Evolutionary conservation across 768 basidiomycete species (phyloP).

Genomic region (Kwoniella europaea): DNA sequence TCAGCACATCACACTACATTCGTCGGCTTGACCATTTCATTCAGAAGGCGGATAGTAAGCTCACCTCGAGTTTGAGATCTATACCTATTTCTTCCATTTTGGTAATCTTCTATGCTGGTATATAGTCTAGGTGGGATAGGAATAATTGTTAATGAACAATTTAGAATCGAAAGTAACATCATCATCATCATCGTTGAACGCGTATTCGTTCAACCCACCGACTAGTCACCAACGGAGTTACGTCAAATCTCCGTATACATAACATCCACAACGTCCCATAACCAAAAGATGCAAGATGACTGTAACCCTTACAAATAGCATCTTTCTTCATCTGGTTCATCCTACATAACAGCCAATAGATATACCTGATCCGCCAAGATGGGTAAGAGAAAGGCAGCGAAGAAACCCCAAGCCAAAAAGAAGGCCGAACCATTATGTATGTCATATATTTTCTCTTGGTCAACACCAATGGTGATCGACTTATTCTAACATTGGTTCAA

Average conservation of each 20-base stretch:
- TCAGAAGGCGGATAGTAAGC: background rate
- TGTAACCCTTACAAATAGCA: background rate
- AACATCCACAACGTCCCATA: background rate
- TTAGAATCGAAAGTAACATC: background rate
- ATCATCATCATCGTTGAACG: background rate
- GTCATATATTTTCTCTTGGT: background rate
- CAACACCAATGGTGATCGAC: background rate
- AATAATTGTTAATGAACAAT: background rate
- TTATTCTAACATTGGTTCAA: background rate
- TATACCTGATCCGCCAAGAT: slow-evolving; percentile 22
- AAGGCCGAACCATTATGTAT: slow-evolving; percentile 29
- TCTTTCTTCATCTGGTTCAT: background rate
- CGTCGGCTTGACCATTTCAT: background rate
- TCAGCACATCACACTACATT: too few species aligned
- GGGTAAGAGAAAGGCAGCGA: slow-evolving; percentile 57
- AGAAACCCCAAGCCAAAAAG: slow-evolving; percentile 48
- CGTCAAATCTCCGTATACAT: background rate
- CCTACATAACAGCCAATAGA: background rate
- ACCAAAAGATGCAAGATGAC: background rate
- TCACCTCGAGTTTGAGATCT: slow-evolving; percentile 39
- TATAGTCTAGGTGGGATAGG: background rate
- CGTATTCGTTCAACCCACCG: background rate
- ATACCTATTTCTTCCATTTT: slow-evolving; percentile 41
- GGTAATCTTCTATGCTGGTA: slow-evolving; percentile 9
- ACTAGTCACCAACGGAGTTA: slow-evolving; percentile 4